A percentile compares a stretch with the other conserved stretches of the same genome.
Conservation (phyloP, 2,329 filamentous ascomycete genomes). For the Neopestalotiopsis sp. region DNA sequence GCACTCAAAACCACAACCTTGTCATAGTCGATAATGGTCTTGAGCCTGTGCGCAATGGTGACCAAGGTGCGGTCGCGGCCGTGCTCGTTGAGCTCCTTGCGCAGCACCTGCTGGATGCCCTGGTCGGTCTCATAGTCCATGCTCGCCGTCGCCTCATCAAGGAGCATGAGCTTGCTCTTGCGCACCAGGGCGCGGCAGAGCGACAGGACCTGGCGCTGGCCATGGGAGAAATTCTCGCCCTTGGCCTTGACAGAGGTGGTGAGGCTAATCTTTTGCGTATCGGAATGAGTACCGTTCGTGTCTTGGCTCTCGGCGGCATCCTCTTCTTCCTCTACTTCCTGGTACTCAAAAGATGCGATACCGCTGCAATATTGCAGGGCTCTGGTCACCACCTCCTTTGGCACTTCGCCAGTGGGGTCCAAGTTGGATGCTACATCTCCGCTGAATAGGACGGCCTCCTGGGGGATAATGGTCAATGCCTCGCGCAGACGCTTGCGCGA, state of each 20-base stretch:
- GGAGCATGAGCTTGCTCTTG: conserved; percentile 58
- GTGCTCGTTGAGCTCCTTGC: conserved; percentile 50
- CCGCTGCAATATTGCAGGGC: conserved; percentile 68
- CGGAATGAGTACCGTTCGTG: conserved; percentile 1
- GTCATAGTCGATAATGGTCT: conserved; percentile 66
- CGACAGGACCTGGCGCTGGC: conserved; percentile 63
- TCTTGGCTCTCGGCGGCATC: conserved; percentile 19
- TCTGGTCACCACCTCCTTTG: conserved; percentile 57
- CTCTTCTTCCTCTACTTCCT: conserved; percentile 22
- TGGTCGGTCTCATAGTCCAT: conserved; percentile 64
- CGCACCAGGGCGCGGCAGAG: conserved; percentile 61
- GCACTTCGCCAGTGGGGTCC: conserved; percentile 65
- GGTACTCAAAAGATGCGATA: conserved; percentile 49
- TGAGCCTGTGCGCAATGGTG: conserved; percentile 62
- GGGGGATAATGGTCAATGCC: conserved; percentile 62
- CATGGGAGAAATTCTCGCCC: conserved; percentile 62
- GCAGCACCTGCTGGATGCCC: conserved; percentile 58
- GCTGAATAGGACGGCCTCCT: conserved; percentile 63
- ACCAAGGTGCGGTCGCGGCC: conserved; percentile 56
- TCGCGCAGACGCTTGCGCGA: conserved; percentile 55
- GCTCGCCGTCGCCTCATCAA: conserved; percentile 64
- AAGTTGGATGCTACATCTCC: conserved; percentile 60
- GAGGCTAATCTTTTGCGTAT: conserved; percentile 41
- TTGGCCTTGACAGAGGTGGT: conserved; percentile 54
- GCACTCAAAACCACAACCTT: conserved; percentile 61